A percentile compares a stretch with the other conserved stretches of the same genome.
phyloP scores from a whole-genome alignment of 108 stramenopile species.

The Cyclostephanos invisitatus region DNA sequence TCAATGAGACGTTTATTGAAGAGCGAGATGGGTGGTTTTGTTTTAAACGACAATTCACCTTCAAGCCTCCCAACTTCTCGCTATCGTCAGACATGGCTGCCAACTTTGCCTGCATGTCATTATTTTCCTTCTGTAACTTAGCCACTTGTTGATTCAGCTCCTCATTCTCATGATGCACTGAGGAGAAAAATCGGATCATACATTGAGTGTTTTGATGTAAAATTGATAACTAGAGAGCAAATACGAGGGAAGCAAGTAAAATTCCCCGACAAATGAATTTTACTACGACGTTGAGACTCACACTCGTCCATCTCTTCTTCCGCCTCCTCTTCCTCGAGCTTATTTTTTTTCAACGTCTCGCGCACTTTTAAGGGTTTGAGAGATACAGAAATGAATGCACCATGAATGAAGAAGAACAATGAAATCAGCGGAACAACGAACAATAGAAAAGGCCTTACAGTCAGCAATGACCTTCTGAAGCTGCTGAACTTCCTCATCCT shows the following conservation, averaged over 20 bases:
- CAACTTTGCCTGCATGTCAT: conserved; percentile 51
- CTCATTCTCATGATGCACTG: conserved; percentile 79
- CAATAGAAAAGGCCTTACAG: conserved; percentile 1
- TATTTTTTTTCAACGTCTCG: conserved; percentile 52
- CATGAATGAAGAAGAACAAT: neutral
- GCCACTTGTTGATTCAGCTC: conserved; percentile 60
- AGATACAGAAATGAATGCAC: neutral
- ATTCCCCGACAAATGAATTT: neutral
- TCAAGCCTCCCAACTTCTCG: conserved; percentile 60
- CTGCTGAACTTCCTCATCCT: conserved; percentile 46
- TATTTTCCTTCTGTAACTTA: conserved; percentile 57
- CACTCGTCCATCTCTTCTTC: conserved; percentile 50
- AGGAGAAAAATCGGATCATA: neutral
- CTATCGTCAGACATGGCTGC: conserved; percentile 53
- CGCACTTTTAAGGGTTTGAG: conserved; percentile 19
- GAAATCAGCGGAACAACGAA: too few species aligned
- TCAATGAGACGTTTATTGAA: neutral
- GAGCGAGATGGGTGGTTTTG: neutral
- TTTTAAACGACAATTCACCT: conserved; percentile 32
- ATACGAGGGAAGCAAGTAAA: neutral
- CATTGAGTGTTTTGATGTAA: neutral
- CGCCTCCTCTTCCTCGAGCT: conserved; percentile 43
- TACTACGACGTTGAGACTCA: conserved; percentile 7
- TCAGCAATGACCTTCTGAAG: conserved; percentile 47
- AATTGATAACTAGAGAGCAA: neutral